Conservation (phyloP, 148 eudicot species). For the Persicaria tinctoria region DNA sequence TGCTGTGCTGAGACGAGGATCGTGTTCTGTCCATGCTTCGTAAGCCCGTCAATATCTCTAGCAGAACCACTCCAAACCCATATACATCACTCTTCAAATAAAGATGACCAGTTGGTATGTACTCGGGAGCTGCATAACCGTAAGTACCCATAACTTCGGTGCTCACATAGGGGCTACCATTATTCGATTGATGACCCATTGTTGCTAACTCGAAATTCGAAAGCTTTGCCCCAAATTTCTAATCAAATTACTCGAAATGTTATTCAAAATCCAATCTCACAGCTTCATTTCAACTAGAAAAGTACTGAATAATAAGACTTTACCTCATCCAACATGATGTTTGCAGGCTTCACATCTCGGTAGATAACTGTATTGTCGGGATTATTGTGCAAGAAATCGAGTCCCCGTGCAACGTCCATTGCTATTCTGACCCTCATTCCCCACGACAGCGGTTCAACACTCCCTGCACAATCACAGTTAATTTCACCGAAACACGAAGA, state of each 20-base stretch:
- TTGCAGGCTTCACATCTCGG: constrained; percentile 75
- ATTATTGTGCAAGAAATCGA: constrained; percentile 53
- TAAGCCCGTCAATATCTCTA: constrained; percentile 55
- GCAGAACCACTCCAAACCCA: constrained; percentile 69
- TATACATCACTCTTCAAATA: constrained; percentile 77
- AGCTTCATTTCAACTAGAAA: not conserved
- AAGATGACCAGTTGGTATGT: constrained; percentile 67
- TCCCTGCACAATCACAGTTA: constrained; percentile 26
- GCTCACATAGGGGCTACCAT: constrained; percentile 67
- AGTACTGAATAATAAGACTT: not conserved
- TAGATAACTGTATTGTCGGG: constrained; percentile 75
- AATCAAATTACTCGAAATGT: not conserved
- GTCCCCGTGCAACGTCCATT: constrained; percentile 78
- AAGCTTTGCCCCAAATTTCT: constrained; percentile 72
- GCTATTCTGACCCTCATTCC: constrained; percentile 56
- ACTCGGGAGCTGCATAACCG: constrained; percentile 90
- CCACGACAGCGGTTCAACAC: constrained; percentile 45
- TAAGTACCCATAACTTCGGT: constrained; percentile 79
- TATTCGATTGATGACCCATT: constrained; percentile 40
- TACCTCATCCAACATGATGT: constrained; percentile 66
- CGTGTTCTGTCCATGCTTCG: constrained; percentile 42
- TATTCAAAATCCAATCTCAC: not conserved
- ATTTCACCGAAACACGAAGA: not conserved
- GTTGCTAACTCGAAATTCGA: constrained; percentile 88
- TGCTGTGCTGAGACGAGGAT: constrained; percentile 33